Conservation (phyloP, 768 basidiomycete genomes). For the Plicaturopsis crispa region DNA sequence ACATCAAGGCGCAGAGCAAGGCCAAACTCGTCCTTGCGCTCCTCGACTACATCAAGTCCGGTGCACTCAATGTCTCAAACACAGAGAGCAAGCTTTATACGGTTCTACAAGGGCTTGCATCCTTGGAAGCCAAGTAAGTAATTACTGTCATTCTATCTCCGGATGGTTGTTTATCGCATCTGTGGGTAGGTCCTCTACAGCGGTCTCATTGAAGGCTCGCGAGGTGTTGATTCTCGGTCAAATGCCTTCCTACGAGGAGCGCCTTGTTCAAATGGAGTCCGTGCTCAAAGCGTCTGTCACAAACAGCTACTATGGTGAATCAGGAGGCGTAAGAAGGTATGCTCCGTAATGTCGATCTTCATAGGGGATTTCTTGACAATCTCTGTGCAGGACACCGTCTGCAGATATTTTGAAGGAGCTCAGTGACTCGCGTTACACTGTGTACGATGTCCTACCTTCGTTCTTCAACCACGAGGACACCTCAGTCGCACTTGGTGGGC, state of each 20-base stretch:
- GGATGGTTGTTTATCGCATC: slow-evolving; percentile 4
- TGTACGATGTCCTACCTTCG: slow-evolving; percentile 92
- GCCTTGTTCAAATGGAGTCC: slow-evolving; percentile 87
- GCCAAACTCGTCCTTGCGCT: slow-evolving; percentile 80
- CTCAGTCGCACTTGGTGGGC: slow-evolving; percentile 74
- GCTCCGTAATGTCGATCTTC: slow-evolving; percentile 5
- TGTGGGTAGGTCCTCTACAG: slow-evolving; percentile 66
- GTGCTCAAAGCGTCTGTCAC: slow-evolving; percentile 86
- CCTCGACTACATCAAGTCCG: slow-evolving; percentile 84
- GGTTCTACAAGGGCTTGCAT: slow-evolving; percentile 74
- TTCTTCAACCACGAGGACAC: slow-evolving; percentile 89
- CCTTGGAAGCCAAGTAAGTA: slow-evolving; percentile 75
- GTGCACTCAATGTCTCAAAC: slow-evolving; percentile 67
- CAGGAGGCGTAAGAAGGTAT: slow-evolving; percentile 53
- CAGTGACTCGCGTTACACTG: slow-evolving; percentile 92
- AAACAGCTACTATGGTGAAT: slow-evolving; percentile 86
- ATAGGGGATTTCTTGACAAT: slow-evolving; percentile 12
- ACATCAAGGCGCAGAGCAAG: slow-evolving; percentile 93
- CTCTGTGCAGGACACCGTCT: slow-evolving; percentile 79
- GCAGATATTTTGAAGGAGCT: slow-evolving; percentile 86
- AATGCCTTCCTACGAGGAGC: slow-evolving; percentile 96
- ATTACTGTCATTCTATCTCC: background rate
- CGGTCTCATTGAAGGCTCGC: slow-evolving; percentile 90
- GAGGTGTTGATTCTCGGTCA: slow-evolving; percentile 95
- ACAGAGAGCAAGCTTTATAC: slow-evolving; percentile 67